Conservation (phyloP, 2,329 filamentous ascomycete genomes). For the Fusarium dimerum region DNA sequence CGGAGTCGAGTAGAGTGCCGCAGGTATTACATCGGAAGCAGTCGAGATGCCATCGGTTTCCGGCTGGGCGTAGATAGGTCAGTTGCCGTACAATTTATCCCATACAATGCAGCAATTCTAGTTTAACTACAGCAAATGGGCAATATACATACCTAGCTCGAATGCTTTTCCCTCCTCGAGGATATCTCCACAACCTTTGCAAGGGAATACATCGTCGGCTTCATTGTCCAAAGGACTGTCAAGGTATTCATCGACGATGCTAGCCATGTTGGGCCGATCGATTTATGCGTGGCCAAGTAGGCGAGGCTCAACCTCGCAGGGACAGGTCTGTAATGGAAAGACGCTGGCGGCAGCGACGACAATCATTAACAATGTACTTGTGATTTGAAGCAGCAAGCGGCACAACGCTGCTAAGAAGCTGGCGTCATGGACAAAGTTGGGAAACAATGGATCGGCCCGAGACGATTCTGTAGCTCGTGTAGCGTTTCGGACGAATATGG, state of each 20-base stretch:
- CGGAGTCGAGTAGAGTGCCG: conserved; percentile 92
- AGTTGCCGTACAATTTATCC: conserved; percentile 22
- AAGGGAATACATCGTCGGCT: conserved; percentile 81
- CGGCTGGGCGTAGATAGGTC: conserved; percentile 57
- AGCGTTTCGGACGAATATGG: conserved; percentile 3
- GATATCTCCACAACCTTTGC: conserved; percentile 94
- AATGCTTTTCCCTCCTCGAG: conserved; percentile 98
- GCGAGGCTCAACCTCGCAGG: conserved; percentile 7
- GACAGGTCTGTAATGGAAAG: conserved; percentile 11
- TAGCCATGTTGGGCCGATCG: conserved; percentile 41
- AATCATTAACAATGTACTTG: conserved; percentile 22
- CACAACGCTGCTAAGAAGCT: conserved; percentile 23
- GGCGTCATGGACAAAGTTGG: conserved; percentile 26
- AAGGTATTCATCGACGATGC: conserved; percentile 60
- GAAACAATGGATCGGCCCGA: conserved; percentile 1
- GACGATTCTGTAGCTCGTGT: not conserved
- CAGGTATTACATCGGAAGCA: conserved; percentile 98
- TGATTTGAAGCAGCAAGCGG: conserved; percentile 23
- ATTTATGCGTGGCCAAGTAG: conserved; percentile 5
- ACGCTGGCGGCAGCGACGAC: conserved; percentile 12
- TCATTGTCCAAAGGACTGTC: conserved; percentile 73
- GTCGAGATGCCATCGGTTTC: conserved; percentile 97
- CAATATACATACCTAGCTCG: conserved; percentile 74
- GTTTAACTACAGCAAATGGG: not conserved
- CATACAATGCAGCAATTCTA: not conserved